Base-by-base conservation (phyloP, 2,329 filamentous ascomycete genomes). In the Claviceps pazoutovae region DNA sequence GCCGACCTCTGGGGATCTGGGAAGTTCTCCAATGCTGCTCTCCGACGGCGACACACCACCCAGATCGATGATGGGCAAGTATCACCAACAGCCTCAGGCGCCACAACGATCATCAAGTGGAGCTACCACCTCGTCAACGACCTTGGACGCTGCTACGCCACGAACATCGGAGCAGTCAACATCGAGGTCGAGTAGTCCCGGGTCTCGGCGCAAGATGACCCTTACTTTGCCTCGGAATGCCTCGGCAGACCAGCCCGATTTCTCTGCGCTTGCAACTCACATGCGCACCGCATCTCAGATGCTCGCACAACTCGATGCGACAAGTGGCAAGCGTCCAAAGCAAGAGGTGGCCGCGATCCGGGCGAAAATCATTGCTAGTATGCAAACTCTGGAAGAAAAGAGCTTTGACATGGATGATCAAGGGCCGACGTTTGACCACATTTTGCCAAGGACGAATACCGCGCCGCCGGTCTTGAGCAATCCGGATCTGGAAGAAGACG, bases 251-350 rank as follows among this genome's bases (percentile, higher is more conserved):
- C 85, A 88, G 62, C 83, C 85, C 1, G 87, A 93, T 61, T 86
- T 91, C 58, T 88, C 85, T 11, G 87, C 87, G 2, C 70, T 93
- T 36, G 88, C 87, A 13, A 90, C 86, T 13, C 87, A 93, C 64
- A 93, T 93, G 86, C 80, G 87, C 19, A 89, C 86, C 4, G 87
- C 87, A 4, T 88, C 87, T 14, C 86, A 90, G 65, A 93, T 93
- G 87, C 72, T 93, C 44, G 85, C 87, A 14, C 87, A 93, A 60
- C 74, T 93, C 9, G 86, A 93, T 54, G 79, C 84, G 2, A 91
- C 85, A 21, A 84, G 84, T 56, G 84, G 86, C 30, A 93, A 91
- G 67, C 75, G 87, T 37, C 87, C 87, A 1, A 85, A 79, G 62
- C 80, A 82, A 34, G 87, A 93, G 66, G 87, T 93, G 4, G 87